Conservation (phyloP, 805 yeast species). For the Candida oleophila region DNA sequence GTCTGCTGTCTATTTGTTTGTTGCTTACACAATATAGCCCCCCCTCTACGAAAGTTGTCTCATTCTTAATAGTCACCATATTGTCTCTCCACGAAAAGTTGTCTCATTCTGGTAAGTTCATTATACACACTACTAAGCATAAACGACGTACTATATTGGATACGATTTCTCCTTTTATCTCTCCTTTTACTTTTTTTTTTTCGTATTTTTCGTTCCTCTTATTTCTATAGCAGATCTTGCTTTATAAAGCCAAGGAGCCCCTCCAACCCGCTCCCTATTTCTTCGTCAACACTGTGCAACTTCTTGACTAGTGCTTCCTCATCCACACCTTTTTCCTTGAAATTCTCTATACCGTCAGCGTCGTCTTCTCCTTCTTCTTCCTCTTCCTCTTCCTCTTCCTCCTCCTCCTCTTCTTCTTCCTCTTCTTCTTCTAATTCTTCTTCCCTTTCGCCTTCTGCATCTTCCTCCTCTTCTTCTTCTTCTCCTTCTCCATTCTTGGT, state of each 20-base stretch:
- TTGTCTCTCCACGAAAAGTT: too few species aligned
- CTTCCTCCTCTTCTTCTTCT: conserved; percentile 34
- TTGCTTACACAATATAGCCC: too few species aligned
- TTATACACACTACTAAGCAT: too few species aligned
- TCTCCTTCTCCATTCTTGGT: conserved; percentile 21
- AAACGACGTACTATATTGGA: too few species aligned
- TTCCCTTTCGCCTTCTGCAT: conserved; percentile 17
- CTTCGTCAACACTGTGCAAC: conserved; percentile 34
- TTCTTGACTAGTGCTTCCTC: conserved; percentile 34
- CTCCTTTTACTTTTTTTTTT: too few species aligned
- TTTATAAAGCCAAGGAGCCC: conserved; percentile 37
- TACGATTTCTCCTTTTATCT: too few species aligned
- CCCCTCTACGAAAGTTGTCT: too few species aligned
- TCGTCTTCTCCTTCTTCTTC: conserved; percentile 22
- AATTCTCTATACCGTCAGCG: conserved; percentile 9
- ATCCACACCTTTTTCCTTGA: conserved; percentile 9
- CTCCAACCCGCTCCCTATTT: conserved; percentile 29
- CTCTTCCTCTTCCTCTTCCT: conserved; percentile 22
- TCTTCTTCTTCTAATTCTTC: conserved; percentile 17
- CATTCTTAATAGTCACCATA: too few species aligned
- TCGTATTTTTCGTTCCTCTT: too few species aligned
- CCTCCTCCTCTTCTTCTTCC: conserved; percentile 19
- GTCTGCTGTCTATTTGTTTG: too few species aligned
- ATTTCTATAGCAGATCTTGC: conserved; percentile 23
- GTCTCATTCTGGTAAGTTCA: too few species aligned